These are phyloP conservation scores for Diutina rugosa DNA, from an alignment of 1,139 yeast genomes.

Conservation along the genomic window DNA sequence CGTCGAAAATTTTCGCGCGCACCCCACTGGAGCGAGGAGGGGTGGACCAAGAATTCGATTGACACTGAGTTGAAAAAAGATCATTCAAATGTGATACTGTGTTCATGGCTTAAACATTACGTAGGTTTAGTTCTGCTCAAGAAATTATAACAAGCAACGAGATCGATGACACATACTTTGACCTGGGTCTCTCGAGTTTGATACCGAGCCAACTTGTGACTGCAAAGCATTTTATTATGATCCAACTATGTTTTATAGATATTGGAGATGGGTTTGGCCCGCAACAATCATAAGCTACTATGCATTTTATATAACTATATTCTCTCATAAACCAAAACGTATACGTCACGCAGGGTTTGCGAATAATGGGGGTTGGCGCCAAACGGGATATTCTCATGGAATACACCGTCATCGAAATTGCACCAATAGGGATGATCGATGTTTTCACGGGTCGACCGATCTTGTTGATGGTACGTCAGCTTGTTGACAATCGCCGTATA, in stretches of 20 bases:
- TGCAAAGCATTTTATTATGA: no score
- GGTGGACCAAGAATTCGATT: not conserved
- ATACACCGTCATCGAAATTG: constrained; percentile 59
- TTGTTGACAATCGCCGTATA: constrained; percentile 59
- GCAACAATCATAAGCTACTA: not conserved
- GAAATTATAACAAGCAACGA: no score
- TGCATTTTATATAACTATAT: constrained; percentile 7
- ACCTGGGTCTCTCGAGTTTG: no score
- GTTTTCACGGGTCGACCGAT: constrained; percentile 8
- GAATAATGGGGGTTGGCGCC: constrained; percentile 25
- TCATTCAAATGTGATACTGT: not conserved
- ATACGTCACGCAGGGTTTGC: constrained; percentile 46
- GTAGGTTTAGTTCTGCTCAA: no score
- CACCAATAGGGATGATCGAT: constrained; percentile 40
- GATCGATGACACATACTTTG: no score
- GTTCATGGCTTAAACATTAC: no score
- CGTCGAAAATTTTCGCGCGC: not conserved
- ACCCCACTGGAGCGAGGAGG: not conserved
- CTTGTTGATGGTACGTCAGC: constrained; percentile 10
- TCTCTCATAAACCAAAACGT: constrained; percentile 59
- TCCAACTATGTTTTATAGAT: no score
- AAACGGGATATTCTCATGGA: constrained; percentile 33
- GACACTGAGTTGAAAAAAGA: not conserved
- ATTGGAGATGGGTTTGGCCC: no score
- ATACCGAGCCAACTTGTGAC: no score